phyloP scores from a whole-genome alignment of 305 asterid species.

The Ilex paraguariensis region DNA sequence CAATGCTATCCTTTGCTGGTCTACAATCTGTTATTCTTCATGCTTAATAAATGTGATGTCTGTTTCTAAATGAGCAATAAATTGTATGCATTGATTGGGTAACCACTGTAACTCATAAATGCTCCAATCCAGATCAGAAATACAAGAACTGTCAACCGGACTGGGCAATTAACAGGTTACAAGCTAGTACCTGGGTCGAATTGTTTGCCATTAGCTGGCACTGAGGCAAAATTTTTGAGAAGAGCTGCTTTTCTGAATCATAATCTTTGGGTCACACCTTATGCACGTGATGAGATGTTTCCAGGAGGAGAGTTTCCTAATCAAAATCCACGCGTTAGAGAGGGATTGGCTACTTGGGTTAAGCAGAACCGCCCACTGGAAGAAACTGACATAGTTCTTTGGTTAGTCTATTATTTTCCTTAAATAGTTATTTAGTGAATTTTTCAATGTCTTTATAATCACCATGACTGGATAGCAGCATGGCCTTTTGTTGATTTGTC shows the following conservation, averaged over 20 bases:
- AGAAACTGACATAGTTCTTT: slow-evolving; percentile 38
- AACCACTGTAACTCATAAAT: not conserved
- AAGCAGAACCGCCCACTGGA: slow-evolving; percentile 32
- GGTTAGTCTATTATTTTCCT: slow-evolving; percentile 22
- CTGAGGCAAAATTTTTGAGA: slow-evolving; percentile 35
- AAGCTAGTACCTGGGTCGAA: slow-evolving; percentile 42
- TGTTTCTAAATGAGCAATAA: too few relatives aligned
- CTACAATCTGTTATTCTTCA: too few relatives aligned
- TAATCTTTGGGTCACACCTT: slow-evolving; percentile 39
- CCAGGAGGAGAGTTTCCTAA: slow-evolving; percentile 45
- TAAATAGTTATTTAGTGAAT: not conserved
- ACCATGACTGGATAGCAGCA: not conserved
- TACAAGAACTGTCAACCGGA: slow-evolving; percentile 37
- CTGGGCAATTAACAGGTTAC: slow-evolving; percentile 37
- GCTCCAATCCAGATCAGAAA: slow-evolving; percentile 24
- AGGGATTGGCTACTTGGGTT: slow-evolving; percentile 41
- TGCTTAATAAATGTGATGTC: too few relatives aligned
- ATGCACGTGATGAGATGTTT: slow-evolving; percentile 29
- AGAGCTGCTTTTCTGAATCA: slow-evolving; percentile 40
- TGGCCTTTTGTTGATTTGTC: not conserved
- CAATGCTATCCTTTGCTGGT: too few relatives aligned
- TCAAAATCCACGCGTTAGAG: slow-evolving; percentile 40
- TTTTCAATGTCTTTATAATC: too few relatives aligned
- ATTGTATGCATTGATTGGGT: too few relatives aligned
- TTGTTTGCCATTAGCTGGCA: slow-evolving; percentile 31